Base-by-base conservation (phyloP, 2,329 filamentous ascomycete genomes). In the Beauveria pseudobassiana region DNA sequence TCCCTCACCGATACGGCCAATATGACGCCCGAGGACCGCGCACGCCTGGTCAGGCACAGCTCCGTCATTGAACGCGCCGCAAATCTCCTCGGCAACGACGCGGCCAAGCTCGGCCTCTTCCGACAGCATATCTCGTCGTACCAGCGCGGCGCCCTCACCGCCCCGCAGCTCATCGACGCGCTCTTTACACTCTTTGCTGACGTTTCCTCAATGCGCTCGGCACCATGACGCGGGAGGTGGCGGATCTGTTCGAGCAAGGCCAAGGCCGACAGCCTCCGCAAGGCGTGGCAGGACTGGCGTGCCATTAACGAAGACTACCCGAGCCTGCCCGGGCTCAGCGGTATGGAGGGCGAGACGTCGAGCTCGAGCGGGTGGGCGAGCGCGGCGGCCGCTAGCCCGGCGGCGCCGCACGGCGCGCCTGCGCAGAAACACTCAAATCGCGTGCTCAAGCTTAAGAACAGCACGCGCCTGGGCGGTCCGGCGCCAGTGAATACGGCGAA, bases 261-360 rank as follows among this genome's bases (percentile, higher is more conserved):
- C 20, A 96, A 96, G 71, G 86, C 86, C 1, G 87, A 88, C 58
- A 81, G 79, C 0, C 77, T 99, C 3, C 83, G 92, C 28, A 88
- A 88, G 68, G 91, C 93, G 1, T 97, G 93, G 92, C 91, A 91
- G 67, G 90, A 96, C 74, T 97, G 93, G 91, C 90, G 91, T 52
- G 92, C 92, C 43, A 95, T 96, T 75, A 96, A 96, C 67, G 93
- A 97, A 74, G 93, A 97, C 72, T 98, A 97, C 67, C 93, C 93
- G 0, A 91, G 90, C 1, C 79, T 98, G 1, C 93, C 93, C 1
- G 88, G 89, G 0, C 82, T 90, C 0, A 83, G 84, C 60, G 88
- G 88, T 56, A 84, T 88, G 74, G 81, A 87, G 43, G 86, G 87
- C 28, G 81, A 78, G 4, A 82, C 82, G 0, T 82, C 82, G 0